Percentiles rank a stretch among this genome's conserved stretches.
phyloP scores from a whole-genome alignment of 2,329 filamentous ascomycete genomes.

The Penicillium hesseltinei region DNA sequence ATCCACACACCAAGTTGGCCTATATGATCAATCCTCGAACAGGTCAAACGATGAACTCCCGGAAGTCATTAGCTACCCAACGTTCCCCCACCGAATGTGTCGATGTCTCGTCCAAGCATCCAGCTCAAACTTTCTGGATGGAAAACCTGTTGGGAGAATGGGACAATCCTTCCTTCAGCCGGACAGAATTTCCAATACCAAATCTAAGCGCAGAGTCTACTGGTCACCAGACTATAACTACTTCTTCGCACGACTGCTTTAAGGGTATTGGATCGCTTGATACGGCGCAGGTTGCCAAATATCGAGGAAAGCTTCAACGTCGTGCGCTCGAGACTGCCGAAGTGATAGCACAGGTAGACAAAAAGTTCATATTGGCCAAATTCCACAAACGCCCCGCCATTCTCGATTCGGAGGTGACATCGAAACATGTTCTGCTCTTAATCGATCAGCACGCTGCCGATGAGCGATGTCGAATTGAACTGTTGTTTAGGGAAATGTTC shows the following conservation, averaged over 20 bases:
- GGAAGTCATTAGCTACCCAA: constrained; percentile 9
- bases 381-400: constrained; percentile 37
- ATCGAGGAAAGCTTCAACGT: constrained; percentile 57
- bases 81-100: constrained; percentile 16
- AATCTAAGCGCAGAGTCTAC: constrained; percentile 31
- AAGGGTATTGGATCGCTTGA: constrained; percentile 24
- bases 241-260: constrained; percentile 19
- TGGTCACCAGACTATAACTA: constrained; percentile 15
- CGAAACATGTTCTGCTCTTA: constrained; percentile 59
- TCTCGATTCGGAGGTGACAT: background rate
- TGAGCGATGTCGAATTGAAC: constrained; percentile 78
- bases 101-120: background rate
- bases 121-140: constrained; percentile 54
- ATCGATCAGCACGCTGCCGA: constrained; percentile 95
- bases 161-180: constrained; percentile 74
- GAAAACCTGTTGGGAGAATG: constrained; percentile 61
- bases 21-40: constrained; percentile 36
- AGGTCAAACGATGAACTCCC: constrained; percentile 30
- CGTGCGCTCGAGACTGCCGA: constrained; percentile 57
- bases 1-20: constrained; percentile 54
- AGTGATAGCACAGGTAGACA: constrained; percentile 79
- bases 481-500: constrained; percentile 61
- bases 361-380: constrained; percentile 79
- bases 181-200: constrained; percentile 45
- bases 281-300: constrained; percentile 27